phyloP scores from a whole-genome alignment of 768 basidiomycete species.

The Suillus placidus region DNA sequence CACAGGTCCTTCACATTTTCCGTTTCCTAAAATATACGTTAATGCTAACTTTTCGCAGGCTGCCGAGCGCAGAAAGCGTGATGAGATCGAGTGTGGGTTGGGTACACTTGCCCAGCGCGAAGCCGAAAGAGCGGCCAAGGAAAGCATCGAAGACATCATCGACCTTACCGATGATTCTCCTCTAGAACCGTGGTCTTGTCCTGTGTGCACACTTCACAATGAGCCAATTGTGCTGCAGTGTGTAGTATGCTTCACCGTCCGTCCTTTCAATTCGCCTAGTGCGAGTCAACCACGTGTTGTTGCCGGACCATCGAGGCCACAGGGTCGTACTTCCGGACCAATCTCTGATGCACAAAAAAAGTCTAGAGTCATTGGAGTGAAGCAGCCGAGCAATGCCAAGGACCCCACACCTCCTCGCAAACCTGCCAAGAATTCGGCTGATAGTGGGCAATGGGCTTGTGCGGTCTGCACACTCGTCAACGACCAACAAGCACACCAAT shows the following conservation, averaged over 20 bases:
- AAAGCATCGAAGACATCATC: constrained; percentile 59
- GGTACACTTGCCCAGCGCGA: constrained; percentile 59
- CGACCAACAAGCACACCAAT: constrained; percentile 47
- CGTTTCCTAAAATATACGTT: neutral
- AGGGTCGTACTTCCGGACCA: neutral
- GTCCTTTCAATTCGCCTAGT: constrained; percentile 30
- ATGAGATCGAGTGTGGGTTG: constrained; percentile 76
- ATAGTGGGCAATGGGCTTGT: constrained; percentile 51
- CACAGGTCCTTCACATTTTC: constrained; percentile 49
- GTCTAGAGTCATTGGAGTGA: neutral
- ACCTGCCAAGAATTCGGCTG: neutral
- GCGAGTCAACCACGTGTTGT: neutral
- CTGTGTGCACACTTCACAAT: constrained; percentile 66
- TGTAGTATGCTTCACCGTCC: constrained; percentile 50
- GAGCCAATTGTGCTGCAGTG: constrained; percentile 49
- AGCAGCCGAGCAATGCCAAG: constrained; percentile 12
- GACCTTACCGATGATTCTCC: constrained; percentile 52
- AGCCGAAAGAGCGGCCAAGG: constrained; percentile 67
- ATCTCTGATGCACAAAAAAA: neutral
- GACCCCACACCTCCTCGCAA: constrained; percentile 1
- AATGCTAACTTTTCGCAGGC: constrained; percentile 54
- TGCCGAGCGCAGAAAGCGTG: constrained; percentile 75
- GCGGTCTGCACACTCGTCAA: constrained; percentile 71
- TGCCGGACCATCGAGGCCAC: constrained; percentile 31
- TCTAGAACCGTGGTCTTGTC: constrained; percentile 47